A percentile compares a stretch with the other conserved stretches of the same genome.
phyloP scores from a whole-genome alignment of 495 filamentous ascomycete species.

The Aspergillus diversus region DNA sequence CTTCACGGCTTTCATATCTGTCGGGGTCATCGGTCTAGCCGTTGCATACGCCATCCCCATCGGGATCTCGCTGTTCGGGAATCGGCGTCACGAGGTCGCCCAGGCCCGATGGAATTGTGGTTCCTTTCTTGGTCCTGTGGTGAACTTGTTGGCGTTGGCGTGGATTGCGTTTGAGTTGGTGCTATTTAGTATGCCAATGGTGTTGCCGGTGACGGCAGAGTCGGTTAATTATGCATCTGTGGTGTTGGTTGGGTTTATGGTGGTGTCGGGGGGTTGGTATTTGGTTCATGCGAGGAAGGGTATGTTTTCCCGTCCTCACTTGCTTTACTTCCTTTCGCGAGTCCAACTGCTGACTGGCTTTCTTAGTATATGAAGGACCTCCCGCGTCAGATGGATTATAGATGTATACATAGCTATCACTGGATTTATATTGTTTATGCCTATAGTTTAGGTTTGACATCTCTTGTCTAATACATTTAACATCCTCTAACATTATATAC shows the following conservation, averaged over 20 bases:
- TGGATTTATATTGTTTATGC: no score
- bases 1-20: conserved; percentile 68
- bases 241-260: conserved; percentile 61
- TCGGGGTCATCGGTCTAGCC: conserved; percentile 63
- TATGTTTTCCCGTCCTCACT: conserved; percentile 16
- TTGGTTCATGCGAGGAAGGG: conserved; percentile 48
- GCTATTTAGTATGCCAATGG: conserved; percentile 57
- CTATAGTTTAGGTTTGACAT: no score
- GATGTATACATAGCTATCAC: not conserved
- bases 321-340: not conserved
- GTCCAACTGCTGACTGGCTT: not conserved
- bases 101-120: conserved; percentile 60
- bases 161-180: conserved; percentile 67
- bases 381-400: conserved; percentile 1
- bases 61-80: conserved; percentile 51
- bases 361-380: conserved; percentile 1
- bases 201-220: conserved; percentile 47
- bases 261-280: conserved; percentile 49
- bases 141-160: conserved; percentile 58
- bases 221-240: conserved; percentile 67
- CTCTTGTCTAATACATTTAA: no score
- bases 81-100: conserved; percentile 53
- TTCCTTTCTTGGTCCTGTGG: conserved; percentile 53
- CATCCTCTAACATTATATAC: no score
- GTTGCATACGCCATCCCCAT: conserved; percentile 63